phyloP scores from a whole-genome alignment of 371 early-diverging fungal species.

The Mucor racemosus region DNA sequence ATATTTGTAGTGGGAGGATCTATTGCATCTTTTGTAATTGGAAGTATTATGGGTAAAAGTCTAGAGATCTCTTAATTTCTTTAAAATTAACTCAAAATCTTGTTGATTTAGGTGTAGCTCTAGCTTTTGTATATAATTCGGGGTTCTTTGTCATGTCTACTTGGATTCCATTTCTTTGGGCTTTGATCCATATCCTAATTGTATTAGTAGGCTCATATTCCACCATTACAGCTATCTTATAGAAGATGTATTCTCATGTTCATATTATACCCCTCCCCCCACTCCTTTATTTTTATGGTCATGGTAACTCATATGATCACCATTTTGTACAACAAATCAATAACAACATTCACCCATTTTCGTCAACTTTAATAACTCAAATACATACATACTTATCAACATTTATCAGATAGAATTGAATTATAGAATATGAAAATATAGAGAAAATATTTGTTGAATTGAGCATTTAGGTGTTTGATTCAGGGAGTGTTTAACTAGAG shows the following conservation, averaged over 20 bases:
- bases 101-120: constrained; percentile 51
- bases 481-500: too few species aligned
- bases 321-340: background rate
- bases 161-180: constrained; percentile 75
- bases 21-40: constrained; percentile 60
- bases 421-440: too few species aligned
- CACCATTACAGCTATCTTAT: constrained; percentile 67
- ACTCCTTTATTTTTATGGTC: background rate
- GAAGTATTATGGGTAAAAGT: constrained; percentile 62
- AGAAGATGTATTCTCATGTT: background rate
- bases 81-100: background rate
- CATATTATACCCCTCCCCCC: background rate
- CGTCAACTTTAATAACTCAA: background rate
- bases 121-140: constrained; percentile 65
- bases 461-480: too few species aligned
- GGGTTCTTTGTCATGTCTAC: constrained; percentile 72
- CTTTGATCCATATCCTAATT: constrained; percentile 66
- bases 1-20: constrained; percentile 59
- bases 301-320: background rate
- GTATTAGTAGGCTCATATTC: constrained; percentile 67
- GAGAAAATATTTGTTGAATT: too few species aligned
- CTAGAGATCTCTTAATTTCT: background rate
- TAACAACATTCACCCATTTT: background rate
- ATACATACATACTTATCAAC: too few species aligned
- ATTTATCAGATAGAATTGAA: too few species aligned